Conservation (phyloP, 768 basidiomycete species). For the Boletus coccyginus region DNA sequence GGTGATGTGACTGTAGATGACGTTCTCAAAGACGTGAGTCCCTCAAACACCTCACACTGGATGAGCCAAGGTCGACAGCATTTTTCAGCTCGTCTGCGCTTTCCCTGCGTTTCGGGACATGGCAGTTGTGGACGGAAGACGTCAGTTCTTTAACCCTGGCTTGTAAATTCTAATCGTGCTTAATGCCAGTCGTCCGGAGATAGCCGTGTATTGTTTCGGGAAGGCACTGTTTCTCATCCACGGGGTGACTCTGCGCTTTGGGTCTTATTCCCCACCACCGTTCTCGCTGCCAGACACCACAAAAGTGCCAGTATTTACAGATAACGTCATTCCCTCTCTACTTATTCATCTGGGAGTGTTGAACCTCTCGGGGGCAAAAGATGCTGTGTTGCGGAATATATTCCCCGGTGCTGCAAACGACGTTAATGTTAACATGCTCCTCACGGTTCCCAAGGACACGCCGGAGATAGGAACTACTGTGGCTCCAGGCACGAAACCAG, state of each 20-base stretch:
- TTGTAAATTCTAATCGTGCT: neutral
- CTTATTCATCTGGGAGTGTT: slow-evolving; percentile 75
- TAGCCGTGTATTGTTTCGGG: slow-evolving; percentile 87
- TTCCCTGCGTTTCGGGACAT: slow-evolving; percentile 85
- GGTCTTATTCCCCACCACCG: slow-evolving; percentile 45
- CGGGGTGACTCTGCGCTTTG: slow-evolving; percentile 66
- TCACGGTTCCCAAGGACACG: slow-evolving; percentile 31
- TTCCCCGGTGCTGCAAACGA: slow-evolving; percentile 49
- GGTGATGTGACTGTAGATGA: slow-evolving; percentile 46
- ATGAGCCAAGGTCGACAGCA: slow-evolving; percentile 1
- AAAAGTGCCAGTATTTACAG: slow-evolving; percentile 66
- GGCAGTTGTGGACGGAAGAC: slow-evolving; percentile 58
- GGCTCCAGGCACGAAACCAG: slow-evolving; percentile 13
- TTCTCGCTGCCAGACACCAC: slow-evolving; percentile 63
- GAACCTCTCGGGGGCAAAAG: slow-evolving; percentile 49
- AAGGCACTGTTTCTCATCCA: slow-evolving; percentile 84
- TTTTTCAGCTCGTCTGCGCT: slow-evolving; percentile 62
- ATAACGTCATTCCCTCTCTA: slow-evolving; percentile 83
- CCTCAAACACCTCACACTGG: neutral
- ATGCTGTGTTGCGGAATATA: slow-evolving; percentile 40
- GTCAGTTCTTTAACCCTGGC: slow-evolving; percentile 36
- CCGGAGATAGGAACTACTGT: neutral
- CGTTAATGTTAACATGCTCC: slow-evolving; percentile 38
- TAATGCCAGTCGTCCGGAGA: neutral
- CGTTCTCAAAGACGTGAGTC: slow-evolving; percentile 59